Percentiles rank a stretch among this genome's conserved stretches.
These are phyloP conservation scores for Eutypella sp. DNA, from an alignment of 2,329 filamentous ascomycete genomes.

Conservation along the genomic window DNA sequence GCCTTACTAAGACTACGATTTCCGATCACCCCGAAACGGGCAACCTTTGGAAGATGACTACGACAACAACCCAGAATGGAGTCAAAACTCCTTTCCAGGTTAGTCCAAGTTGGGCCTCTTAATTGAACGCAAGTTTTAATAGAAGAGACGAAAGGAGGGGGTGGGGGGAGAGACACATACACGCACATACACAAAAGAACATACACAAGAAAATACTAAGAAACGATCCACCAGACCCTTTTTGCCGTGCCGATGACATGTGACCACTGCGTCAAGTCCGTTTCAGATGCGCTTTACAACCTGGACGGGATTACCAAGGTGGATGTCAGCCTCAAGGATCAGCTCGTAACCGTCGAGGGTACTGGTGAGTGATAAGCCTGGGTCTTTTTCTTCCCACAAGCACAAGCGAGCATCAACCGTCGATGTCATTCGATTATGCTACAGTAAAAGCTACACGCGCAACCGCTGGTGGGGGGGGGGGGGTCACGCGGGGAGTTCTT, in stretches of 20 bases:
- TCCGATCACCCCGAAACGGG: constrained; percentile 4
- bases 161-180: too few species aligned
- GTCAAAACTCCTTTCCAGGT: constrained; percentile 31
- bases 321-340: constrained; percentile 74
- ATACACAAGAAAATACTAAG: not conserved
- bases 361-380: constrained; percentile 62
- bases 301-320: constrained; percentile 78
- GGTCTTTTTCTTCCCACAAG: not conserved
- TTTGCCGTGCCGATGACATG: constrained; percentile 95
- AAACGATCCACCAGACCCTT: constrained; percentile 60
- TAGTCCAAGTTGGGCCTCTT: constrained; percentile 12
- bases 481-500: not conserved
- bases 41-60: constrained; percentile 13
- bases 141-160: too few species aligned
- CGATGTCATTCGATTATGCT: constrained; percentile 1
- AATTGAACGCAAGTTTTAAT: not conserved
- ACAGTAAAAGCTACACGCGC: too few species aligned
- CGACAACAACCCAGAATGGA: constrained; percentile 20
- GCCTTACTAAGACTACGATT: not conserved
- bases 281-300: constrained; percentile 73
- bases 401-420: not conserved
- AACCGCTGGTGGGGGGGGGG: not conserved
- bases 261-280: constrained; percentile 79
- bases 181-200: not conserved
- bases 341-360: constrained; percentile 80